Base-by-base conservation (phyloP, 345 rosid genomes). In the Hibiscus syriacus region DNA sequence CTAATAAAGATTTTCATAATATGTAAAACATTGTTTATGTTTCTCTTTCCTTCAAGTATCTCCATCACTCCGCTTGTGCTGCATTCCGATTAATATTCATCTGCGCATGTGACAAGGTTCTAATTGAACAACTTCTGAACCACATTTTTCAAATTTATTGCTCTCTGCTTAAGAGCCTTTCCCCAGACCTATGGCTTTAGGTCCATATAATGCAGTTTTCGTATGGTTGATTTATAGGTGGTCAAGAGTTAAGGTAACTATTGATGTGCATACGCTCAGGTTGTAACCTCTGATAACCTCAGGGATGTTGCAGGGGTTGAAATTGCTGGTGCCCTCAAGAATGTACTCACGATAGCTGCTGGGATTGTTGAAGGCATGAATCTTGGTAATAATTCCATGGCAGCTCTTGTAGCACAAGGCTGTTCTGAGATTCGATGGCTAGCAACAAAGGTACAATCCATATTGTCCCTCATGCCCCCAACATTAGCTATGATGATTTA, bases 301-400 rank as follows among this genome's bases (percentile, higher is more conserved):
- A 92, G 97, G 82, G 97, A 92, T 84, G 97, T 92, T 74, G 88
- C 87, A 83, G 97, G 97, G 76, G 95, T 92, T 74, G 95, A 92
- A 84, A 92, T 90, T 72, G 91, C 96, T 6, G 98, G 97, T 72
- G 98, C 98, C 25, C 84, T 92, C 39, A 90, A 92, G 82, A 92
- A 90, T 80, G 97, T 92, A 55, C 84, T 92, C 11, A 95, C 98
- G 39, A 92, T 90, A 73, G 97, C 98, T 23, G 97, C 97, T 55
- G 98, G 98, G 61, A 92, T 90, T 70, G 95, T 92, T 77, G 95
- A 85, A 64, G 97, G 98, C 57, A 84, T 92, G 97, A 71, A 90
- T 68, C 97, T 92, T 5, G 97, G 98, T 38, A 85, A 92, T 84
- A 90, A 92, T 77, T 92, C 98, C 62, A 90, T 90, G 98, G 98